A percentile compares a stretch with the other conserved stretches of the same genome.
These are phyloP conservation scores for Podochytrium sp. DNA, from an alignment of 192 early-diverging fungal genomes.

Conservation along the genomic window DNA sequence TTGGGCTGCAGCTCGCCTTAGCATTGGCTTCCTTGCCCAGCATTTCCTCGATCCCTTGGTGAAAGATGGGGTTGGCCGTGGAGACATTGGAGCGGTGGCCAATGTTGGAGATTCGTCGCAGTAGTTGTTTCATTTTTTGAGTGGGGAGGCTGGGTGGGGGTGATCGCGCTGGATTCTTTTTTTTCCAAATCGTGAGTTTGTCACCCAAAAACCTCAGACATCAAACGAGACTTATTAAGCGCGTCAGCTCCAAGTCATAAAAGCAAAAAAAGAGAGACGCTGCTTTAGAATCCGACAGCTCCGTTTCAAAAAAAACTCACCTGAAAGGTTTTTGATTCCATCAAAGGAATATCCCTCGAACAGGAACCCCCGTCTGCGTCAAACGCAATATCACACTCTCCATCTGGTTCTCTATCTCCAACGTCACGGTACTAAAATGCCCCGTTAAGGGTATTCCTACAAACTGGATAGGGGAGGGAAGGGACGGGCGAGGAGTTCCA, in stretches of 20 bases:
- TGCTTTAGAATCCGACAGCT: slow-evolving; percentile 20
- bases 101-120: slow-evolving; percentile 35
- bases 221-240: too few species aligned
- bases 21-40: neutral
- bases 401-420: slow-evolving; percentile 71
- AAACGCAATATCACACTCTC: slow-evolving; percentile 73
- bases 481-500: too few species aligned
- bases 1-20: neutral
- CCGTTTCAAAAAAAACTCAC: slow-evolving; percentile 46
- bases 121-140: slow-evolving; percentile 46
- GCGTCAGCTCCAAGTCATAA: neutral
- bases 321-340: slow-evolving; percentile 87
- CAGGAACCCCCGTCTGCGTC: slow-evolving; percentile 81
- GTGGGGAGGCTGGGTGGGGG: too few species aligned
- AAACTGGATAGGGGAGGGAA: too few species aligned
- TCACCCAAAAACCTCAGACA: too few species aligned
- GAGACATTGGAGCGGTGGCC: neutral
- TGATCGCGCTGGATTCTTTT: too few species aligned
- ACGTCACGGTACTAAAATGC: slow-evolving; percentile 82
- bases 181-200: too few species aligned
- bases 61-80: neutral
- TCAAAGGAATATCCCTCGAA: slow-evolving; percentile 95
- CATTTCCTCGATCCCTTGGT: neutral
- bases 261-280: too few species aligned
- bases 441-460: too few species aligned